Conservation (phyloP, 306 rosid genomes). For the Inga laurina region DNA sequence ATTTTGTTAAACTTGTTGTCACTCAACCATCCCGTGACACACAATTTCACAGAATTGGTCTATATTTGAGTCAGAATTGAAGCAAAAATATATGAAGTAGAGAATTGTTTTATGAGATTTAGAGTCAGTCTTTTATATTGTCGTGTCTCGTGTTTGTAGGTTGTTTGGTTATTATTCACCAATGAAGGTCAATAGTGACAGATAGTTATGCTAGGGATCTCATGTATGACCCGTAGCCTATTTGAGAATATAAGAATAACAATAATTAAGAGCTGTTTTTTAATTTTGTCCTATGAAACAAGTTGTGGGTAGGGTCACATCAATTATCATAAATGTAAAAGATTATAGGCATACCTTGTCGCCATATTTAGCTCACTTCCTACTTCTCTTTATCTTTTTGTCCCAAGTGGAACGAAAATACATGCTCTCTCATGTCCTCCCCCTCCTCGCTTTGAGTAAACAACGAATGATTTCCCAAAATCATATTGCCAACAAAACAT, state of each 20-base stretch:
- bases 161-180: background rate
- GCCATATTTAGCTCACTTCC: background rate
- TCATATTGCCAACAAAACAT: background rate
- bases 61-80: background rate
- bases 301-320: background rate
- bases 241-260: background rate
- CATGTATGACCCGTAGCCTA: background rate
- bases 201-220: background rate
- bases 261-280: background rate
- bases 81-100: background rate
- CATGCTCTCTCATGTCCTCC: background rate
- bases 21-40: background rate
- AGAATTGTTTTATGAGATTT: background rate
- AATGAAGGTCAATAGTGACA: background rate
- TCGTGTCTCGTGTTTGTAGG: background rate
- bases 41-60: background rate
- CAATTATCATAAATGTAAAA: background rate
- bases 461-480: background rate
- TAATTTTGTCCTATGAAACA: background rate
- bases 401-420: conserved; percentile 3
- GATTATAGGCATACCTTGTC: background rate
- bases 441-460: background rate
- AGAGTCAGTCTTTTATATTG: background rate
- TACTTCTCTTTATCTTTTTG: background rate
- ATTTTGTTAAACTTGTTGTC: background rate